Evolutionary conservation across 2,329 filamentous ascomycete genomes (phyloP), one percentile per base, ranked within the genome.

Genomic region (Fusarium concolor): DNA sequence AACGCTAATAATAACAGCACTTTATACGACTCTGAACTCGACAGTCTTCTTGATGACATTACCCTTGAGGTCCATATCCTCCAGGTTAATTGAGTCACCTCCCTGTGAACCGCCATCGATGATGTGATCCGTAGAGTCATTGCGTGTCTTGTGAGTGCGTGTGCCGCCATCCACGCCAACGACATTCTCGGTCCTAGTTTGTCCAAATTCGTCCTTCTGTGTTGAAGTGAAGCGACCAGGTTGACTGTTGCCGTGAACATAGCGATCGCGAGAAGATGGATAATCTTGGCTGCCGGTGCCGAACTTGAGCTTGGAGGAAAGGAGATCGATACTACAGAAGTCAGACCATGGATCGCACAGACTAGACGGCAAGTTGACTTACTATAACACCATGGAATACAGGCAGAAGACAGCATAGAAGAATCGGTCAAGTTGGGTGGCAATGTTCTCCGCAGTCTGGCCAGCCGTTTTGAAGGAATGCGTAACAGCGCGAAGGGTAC

Each of bases 381-480:
- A 81, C 79, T 76, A 79, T 65, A 81, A 69, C 17, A 82, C 74
- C 9, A 79, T 72, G 0, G 80, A 79, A 37, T 80, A 82, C 1
- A 80, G 42, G 28, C 80, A 81, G 52, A 81, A 79, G 5, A 82
- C 20, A 0, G 79, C 76, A 28, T 81, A 81, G 3, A 76, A 75
- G 58, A 81, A 82, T 0, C 80, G 74, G 26, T 81, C 80, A 3
- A 81, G 53, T 37, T 82, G 79, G 11, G 76, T 76, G 1, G 79
- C 76, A 0, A 76, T 54, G n/a, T 75, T 74, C 3, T 76, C 76
- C 0, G 79, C 79, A 15, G 71, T 76, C 54, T 81, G 79, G 0
- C 77, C 74, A 4, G 75, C 71, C 3, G 71, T 72, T 55, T 81
- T 78, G 47, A 79, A 80, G 2, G 77, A 78, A 52, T 81, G 80